Percentiles rank a stretch among this genome's conserved stretches.
Evolutionary conservation across 768 basidiomycete genomes (phyloP).

Genomic region (Xerocomellus intermedius): DNA sequence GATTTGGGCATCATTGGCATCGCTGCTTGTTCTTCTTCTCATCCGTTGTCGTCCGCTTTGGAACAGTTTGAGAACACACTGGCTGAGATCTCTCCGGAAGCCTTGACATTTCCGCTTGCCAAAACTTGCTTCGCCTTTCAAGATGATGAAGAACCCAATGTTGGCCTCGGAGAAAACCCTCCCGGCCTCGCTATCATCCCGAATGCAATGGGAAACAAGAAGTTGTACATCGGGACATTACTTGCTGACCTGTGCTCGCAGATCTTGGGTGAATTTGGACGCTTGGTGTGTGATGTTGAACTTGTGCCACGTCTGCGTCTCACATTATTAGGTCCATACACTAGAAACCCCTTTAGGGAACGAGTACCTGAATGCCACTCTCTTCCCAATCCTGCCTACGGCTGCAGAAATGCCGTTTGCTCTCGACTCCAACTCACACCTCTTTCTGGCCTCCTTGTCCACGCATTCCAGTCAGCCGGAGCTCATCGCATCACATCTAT

Average conservation of each 20-base stretch:
- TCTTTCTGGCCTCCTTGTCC: constrained; percentile 44
- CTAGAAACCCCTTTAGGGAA: constrained; percentile 84
- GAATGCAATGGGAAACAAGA: constrained; percentile 83
- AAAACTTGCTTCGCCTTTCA: constrained; percentile 87
- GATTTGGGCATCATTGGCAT: constrained; percentile 89
- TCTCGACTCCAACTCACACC: constrained; percentile 45
- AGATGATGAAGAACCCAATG: constrained; percentile 49
- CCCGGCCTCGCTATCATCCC: constrained; percentile 78
- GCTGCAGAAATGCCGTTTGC: constrained; percentile 59
- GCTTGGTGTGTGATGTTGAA: constrained; percentile 56
- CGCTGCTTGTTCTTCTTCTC: constrained; percentile 60
- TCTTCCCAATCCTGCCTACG: constrained; percentile 63
- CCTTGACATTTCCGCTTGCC: constrained; percentile 72
- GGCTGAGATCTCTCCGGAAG: constrained; percentile 62
- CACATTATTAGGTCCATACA: constrained; percentile 57
- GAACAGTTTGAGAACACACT: constrained; percentile 67
- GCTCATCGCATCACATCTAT: constrained; percentile 28
- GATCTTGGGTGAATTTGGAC: constrained; percentile 81
- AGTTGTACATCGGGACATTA: constrained; percentile 82
- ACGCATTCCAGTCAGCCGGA: constrained; percentile 60
- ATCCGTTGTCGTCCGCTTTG: constrained; percentile 51
- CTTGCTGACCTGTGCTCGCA: constrained; percentile 88
- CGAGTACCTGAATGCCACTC: constrained; percentile 72
- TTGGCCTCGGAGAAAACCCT: constrained; percentile 54
- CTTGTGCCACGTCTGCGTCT: neutral